Conservation (phyloP, 2,329 filamentous ascomycete genomes). For the Coleophoma cylindrospora region DNA sequence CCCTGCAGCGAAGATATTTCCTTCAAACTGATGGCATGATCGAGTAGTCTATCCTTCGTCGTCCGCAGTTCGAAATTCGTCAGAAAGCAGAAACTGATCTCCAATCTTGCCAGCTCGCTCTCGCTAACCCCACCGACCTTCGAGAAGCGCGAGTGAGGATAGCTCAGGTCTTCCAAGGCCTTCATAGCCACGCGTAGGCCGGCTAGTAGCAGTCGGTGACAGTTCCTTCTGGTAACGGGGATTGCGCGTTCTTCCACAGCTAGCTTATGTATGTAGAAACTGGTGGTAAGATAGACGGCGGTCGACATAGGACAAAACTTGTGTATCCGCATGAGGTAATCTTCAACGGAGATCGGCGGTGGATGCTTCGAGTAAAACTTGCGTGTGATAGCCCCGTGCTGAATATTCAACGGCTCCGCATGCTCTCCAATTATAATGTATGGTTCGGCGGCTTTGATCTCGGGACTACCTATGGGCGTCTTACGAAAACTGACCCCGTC, state of each 20-base stretch:
- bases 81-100: slow-evolving; percentile 85
- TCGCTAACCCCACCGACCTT: slow-evolving; percentile 85
- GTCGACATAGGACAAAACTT: slow-evolving; percentile 91
- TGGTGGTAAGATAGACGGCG: slow-evolving; percentile 86
- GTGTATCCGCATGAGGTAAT: slow-evolving; percentile 84
- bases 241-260: slow-evolving; percentile 74
- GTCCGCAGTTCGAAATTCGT: slow-evolving; percentile 78
- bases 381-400: slow-evolving; percentile 80
- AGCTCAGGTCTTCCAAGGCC: slow-evolving; percentile 86
- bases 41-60: slow-evolving; percentile 46
- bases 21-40: slow-evolving; percentile 39
- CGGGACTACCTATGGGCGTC: slow-evolving; percentile 18
- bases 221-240: slow-evolving; percentile 76
- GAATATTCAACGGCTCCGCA: slow-evolving; percentile 67
- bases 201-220: slow-evolving; percentile 80
- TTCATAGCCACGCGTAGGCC: slow-evolving; percentile 88
- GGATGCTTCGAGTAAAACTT: slow-evolving; percentile 91
- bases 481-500: slow-evolving; percentile 50
- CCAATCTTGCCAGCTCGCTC: slow-evolving; percentile 73
- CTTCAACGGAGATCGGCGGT: slow-evolving; percentile 75
- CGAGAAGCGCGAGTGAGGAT: slow-evolving; percentile 77
- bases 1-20: slow-evolving; percentile 27
- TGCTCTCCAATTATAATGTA: slow-evolving; percentile 63
- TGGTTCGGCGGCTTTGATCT: slow-evolving; percentile 29
- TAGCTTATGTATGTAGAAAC: slow-evolving; percentile 79